Conservation (phyloP, 176 grass and related monocot genomes). For the Juncus inflexus region DNA sequence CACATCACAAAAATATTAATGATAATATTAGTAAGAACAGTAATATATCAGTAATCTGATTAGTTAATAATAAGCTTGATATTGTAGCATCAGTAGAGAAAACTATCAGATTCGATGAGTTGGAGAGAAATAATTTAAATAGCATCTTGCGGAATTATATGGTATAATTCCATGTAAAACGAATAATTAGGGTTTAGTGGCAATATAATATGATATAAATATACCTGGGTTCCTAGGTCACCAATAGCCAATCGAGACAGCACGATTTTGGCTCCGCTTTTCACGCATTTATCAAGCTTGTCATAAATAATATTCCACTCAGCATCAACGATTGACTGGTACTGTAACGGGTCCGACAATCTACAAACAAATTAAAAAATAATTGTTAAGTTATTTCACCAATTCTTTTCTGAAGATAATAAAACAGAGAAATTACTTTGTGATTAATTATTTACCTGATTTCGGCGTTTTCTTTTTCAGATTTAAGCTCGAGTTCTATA, state of each 20-base stretch:
- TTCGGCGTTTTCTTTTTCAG: slow-evolving; percentile 99
- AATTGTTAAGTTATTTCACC: slow-evolving; percentile 9
- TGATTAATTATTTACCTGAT: slow-evolving; percentile 47
- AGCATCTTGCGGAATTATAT: too few species aligned
- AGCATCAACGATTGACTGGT: slow-evolving; percentile 98
- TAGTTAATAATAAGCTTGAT: too few species aligned
- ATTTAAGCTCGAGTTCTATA: slow-evolving; percentile 93
- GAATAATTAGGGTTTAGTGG: neutral
- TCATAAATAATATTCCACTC: slow-evolving; percentile 99
- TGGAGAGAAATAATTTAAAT: too few species aligned
- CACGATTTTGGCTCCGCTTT: slow-evolving; percentile 88
- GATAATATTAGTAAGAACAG: neutral
- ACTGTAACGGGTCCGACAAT: slow-evolving; percentile 83
- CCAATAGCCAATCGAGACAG: slow-evolving; percentile 85
- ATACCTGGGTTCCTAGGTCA: slow-evolving; percentile 94
- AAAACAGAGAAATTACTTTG: slow-evolving; percentile 14
- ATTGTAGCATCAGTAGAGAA: too few species aligned
- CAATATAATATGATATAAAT: neutral
- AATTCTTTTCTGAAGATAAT: neutral
- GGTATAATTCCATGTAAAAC: too few species aligned
- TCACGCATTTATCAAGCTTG: slow-evolving; percentile 95
- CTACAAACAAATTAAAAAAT: slow-evolving; percentile 26
- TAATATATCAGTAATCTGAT: too few species aligned
- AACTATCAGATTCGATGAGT: too few species aligned
- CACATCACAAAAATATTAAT: slow-evolving; percentile 9